Base-by-base conservation (phyloP, 129 eudicot species). In the Helianthus tuberosus region DNA sequence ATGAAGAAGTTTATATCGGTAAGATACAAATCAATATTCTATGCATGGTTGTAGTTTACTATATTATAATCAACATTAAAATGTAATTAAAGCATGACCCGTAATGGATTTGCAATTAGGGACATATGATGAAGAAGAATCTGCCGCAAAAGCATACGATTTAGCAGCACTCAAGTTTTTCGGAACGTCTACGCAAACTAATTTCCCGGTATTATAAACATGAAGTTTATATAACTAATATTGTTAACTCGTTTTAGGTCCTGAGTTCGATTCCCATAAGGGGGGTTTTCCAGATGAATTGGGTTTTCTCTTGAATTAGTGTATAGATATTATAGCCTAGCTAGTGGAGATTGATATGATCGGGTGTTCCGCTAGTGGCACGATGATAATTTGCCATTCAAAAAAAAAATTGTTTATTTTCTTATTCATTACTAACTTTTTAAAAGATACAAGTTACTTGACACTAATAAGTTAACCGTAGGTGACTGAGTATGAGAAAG, bases 71-170 rank as follows among this genome's bases (percentile, higher is more conserved):
- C 5, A 46, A 66, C 20, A 12, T 35, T n/a, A 12, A 57, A 10
- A 32, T 29, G 10, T 12, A 9, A 69, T 6, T 41, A 41, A 39
- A 50, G 11, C 23, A 8, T 14, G 23, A 46, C 23, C 46, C 46
- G 46, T 41, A 11, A 32, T 5, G 27, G 27, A 49, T 65, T 7
- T 51, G 13, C 52, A 57, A 8, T 68, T 75, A 91, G 97, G 97
- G 47, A 94, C 97, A 50, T 91, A 86, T 53, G 95, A 84, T 73
- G 94, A 81, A 73, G 97, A 91, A 82, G 97, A 88, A 78, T 83
- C 97, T 44, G 97, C 97, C 32, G 97, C 97, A 58, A 82, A 88
- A 82, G 91, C 97, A 6, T 91, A 91, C 73, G 97, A 91, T 84
- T 78, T 88, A 79, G 97, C 97, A 48, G 94, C 94, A 46, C 84